Conservation (phyloP, 2,329 filamentous ascomycete species). For the Cercospora sp. region DNA sequence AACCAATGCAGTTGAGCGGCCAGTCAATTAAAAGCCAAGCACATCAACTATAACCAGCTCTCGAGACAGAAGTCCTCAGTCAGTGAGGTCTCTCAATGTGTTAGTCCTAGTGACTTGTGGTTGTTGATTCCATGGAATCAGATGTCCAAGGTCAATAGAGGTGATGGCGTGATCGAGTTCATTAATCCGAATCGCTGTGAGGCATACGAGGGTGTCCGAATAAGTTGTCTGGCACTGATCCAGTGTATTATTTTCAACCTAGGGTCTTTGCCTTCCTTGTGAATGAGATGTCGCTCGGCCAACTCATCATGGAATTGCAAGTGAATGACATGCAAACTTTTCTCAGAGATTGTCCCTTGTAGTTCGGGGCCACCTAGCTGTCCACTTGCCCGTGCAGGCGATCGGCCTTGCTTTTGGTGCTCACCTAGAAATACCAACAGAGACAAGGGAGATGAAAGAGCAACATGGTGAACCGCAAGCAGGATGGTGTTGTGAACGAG, state of each 20-base stretch:
- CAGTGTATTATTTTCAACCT: too few species aligned
- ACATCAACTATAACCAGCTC: too few species aligned
- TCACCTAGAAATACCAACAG: not conserved
- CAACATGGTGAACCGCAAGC: not conserved
- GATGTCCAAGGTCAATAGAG: too few species aligned
- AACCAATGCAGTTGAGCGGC: not conserved
- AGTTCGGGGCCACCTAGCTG: not conserved
- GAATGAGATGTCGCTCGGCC: not conserved
- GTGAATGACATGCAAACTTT: not conserved
- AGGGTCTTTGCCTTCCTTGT: not conserved
- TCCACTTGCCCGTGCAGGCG: not conserved
- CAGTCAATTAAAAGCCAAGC: too few species aligned
- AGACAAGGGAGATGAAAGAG: not conserved
- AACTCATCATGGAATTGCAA: not conserved
- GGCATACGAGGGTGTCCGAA: too few species aligned
- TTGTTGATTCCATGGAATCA: too few species aligned
- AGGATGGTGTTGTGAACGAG: not conserved
- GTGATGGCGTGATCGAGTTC: too few species aligned
- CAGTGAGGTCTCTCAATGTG: too few species aligned
- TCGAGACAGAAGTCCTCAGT: too few species aligned
- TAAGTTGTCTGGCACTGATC: too few species aligned
- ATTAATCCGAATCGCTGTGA: too few species aligned
- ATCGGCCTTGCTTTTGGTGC: not conserved
- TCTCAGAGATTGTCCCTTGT: not conserved
- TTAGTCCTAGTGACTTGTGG: too few species aligned